Conservation (phyloP, 73 alveolate genomes). For the Paramecium sonneborni region DNA sequence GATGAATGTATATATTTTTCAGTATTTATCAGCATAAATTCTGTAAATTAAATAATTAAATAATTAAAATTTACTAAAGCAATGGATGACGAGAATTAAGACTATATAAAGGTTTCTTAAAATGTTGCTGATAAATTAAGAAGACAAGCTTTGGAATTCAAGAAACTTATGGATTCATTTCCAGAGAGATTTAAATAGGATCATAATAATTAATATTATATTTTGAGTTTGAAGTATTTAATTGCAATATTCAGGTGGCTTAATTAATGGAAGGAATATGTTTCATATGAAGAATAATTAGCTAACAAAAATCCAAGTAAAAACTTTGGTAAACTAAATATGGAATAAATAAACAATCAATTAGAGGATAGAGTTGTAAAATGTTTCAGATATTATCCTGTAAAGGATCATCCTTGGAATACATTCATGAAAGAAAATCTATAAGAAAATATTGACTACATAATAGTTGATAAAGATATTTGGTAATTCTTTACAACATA, state of each 20-base stretch:
- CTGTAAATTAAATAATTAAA: background rate
- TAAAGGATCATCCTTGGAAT: slow-evolving; percentile 55
- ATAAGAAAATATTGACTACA: slow-evolving; percentile 1
- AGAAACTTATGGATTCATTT: background rate
- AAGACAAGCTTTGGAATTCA: background rate
- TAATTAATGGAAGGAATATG: slow-evolving; percentile 1
- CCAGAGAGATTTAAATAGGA: background rate
- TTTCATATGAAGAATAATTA: slow-evolving; percentile 9
- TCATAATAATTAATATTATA: background rate
- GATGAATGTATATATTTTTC: background rate
- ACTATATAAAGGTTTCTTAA: background rate
- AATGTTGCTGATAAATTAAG: background rate
- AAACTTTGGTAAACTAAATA: slow-evolving; percentile 15
- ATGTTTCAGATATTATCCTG: background rate
- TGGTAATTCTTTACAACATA: slow-evolving; percentile 10
- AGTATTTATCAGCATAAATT: background rate
- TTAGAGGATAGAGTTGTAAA: background rate
- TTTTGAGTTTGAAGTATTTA: slow-evolving; percentile 27
- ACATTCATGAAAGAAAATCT: background rate
- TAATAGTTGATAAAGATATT: slow-evolving; percentile 16
- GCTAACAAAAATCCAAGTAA: background rate
- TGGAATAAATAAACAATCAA: background rate
- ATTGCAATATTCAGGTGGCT: slow-evolving; percentile 3
- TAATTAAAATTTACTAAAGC: background rate
- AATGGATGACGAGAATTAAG: background rate